phyloP scores from a whole-genome alignment of 805 yeast species.

The Kodamaea hsintzibuensis region DNA sequence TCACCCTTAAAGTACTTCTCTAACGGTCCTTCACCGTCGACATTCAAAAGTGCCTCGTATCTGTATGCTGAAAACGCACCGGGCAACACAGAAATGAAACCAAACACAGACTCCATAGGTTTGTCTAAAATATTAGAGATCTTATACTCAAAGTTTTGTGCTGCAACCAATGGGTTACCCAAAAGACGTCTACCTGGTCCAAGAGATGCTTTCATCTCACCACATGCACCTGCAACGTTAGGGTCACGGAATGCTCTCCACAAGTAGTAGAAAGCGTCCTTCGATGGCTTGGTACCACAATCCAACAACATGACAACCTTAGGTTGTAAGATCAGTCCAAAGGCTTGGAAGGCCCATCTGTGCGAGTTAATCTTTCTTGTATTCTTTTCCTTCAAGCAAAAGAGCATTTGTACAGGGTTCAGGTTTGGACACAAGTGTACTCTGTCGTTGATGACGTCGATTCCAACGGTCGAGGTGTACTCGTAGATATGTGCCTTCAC shows the following conservation, averaged over 20 bases:
- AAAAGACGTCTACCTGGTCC: conserved; percentile 56
- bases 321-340: conserved; percentile 80
- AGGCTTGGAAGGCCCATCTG: conserved; percentile 95
- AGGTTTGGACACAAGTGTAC: conserved; percentile 69
- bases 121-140: conserved; percentile 93
- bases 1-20: conserved; percentile 93
- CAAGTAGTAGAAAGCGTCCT: conserved; percentile 79
- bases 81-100: conserved; percentile 90
- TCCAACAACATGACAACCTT: conserved; percentile 81
- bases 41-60: conserved; percentile 71
- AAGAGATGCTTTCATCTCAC: conserved; percentile 86
- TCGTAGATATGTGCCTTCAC: conserved; percentile 91
- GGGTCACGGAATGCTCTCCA: conserved; percentile 86
- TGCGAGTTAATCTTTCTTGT: conserved; percentile 91
- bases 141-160: conserved; percentile 96
- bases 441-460: conserved; percentile 62
- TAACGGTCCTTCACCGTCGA: conserved; percentile 79
- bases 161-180: conserved; percentile 87
- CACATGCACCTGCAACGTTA: conserved; percentile 96
- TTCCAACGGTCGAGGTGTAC: conserved; percentile 89
- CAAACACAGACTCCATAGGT: conserved; percentile 93
- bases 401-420: conserved; percentile 82
- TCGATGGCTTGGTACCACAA: conserved; percentile 91
- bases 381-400: conserved; percentile 88
- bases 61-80: conserved; percentile 97